A percentile compares a stretch with the other conserved stretches of the same genome.
phyloP scores from a whole-genome alignment of 2,329 filamentous ascomycete species.

The Bipolaris sorokiniana region DNA sequence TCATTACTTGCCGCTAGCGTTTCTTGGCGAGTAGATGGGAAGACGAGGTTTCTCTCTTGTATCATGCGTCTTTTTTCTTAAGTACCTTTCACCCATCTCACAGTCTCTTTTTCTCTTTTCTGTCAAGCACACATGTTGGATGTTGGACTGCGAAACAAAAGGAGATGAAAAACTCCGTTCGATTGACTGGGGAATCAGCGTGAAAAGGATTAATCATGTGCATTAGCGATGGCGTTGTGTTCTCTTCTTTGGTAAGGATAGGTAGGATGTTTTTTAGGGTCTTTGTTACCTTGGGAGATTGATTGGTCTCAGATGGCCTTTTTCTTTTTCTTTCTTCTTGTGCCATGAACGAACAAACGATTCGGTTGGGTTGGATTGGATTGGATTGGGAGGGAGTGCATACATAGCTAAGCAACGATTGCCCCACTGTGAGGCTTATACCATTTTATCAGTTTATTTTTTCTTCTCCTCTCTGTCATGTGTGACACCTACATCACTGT shows the following conservation, averaged over 20 bases:
- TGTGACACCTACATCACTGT: too few species aligned
- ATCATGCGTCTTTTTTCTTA: not conserved
- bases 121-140: not conserved
- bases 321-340: not conserved
- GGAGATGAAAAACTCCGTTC: not conserved
- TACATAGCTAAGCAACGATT: conserved; percentile 5
- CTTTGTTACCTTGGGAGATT: too few species aligned
- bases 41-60: not conserved
- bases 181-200: not conserved
- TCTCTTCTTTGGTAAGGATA: not conserved
- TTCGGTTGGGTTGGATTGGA: not conserved
- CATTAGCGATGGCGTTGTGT: conserved; percentile 42
- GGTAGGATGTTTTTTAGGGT: too few species aligned
- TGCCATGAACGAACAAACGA: not conserved
- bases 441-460: not conserved
- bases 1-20: not conserved
- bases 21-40: not conserved
- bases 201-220: conserved; percentile 22
- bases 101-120: not conserved
- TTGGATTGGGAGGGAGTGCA: not conserved
- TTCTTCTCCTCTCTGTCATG: too few species aligned
- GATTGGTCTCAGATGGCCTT: too few species aligned
- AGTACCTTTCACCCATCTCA: not conserved
- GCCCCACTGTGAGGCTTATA: conserved; percentile 1
- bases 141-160: conserved; percentile 1